Percentiles rank a stretch among this genome's conserved stretches.
These are phyloP conservation scores for Alternaria arborescens DNA, from an alignment of 2,329 filamentous ascomycete genomes.

Conservation along the genomic window DNA sequence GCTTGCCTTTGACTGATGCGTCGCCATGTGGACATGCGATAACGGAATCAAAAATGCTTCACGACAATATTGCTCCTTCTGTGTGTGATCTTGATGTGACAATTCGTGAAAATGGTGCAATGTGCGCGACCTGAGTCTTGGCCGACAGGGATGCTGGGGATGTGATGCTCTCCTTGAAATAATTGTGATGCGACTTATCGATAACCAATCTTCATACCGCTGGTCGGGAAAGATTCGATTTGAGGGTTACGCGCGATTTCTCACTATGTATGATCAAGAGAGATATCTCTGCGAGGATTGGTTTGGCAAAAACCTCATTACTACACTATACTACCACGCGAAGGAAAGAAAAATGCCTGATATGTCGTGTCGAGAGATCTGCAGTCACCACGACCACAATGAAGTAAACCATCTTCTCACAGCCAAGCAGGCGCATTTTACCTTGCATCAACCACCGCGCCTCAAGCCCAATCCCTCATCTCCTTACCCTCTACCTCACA, in stretches of 20 bases:
- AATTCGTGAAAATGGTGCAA: constrained; percentile 3
- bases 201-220: not conserved
- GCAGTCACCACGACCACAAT: not conserved
- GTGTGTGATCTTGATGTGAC: constrained; percentile 14
- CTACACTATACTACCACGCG: not conserved
- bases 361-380: not conserved
- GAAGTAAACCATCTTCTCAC: not conserved
- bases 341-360: not conserved
- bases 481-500: constrained; percentile 17
- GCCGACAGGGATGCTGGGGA: not conserved
- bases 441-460: too few relatives aligned
- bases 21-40: constrained; percentile 49
- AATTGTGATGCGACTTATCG: not conserved
- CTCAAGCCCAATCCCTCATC: constrained; percentile 19
- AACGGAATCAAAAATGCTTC: constrained; percentile 50
- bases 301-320: not conserved
- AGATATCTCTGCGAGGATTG: too few relatives aligned
- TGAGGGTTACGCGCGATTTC: too few relatives aligned
- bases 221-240: too few relatives aligned
- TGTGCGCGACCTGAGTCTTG: not conserved
- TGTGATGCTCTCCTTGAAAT: not conserved
- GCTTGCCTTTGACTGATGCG: constrained; percentile 49
- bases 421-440: too few relatives aligned
- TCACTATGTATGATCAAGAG: too few relatives aligned
- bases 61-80: constrained; percentile 38